Evolutionary conservation across 805 yeast genomes (phyloP), one percentile per base, ranked within the genome.

Genomic region (Cyberlindnera suaveolens): DNA sequence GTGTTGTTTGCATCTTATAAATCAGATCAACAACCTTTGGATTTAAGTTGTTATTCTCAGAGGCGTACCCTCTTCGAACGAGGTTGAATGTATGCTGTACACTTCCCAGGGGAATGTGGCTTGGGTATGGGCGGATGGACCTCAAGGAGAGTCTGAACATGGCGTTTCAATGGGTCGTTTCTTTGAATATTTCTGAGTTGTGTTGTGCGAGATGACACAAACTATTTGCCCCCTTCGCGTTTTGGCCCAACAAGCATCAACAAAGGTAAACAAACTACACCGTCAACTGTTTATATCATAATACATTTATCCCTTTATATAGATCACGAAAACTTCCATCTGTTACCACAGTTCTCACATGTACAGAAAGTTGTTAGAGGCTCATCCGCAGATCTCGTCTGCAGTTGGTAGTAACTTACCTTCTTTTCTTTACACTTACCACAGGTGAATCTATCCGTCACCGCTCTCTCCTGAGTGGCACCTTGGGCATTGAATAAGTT

Each of bases 361-460:
- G 96, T 90, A 71, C 99, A 93, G 63, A 93, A 93, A 1, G 99
- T 93, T 7, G 99, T 93, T 58, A 93, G 76, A 46, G 99, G 99
- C 67, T 93, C 99, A 78, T 93, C 99, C 16, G 99, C 99, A 45
- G 96, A 86, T 66, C 99, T 76, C 30, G 99, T 93, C 72, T 93
- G 99, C 83, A 93, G 77, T 69, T 93, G 99, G 66, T 90, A 91
- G 64, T 93, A 93, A 54, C 95, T 85, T 34, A 93, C 99, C 71
- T 88, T 89, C 74, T 90, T 89, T 63, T 89, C 91, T 67, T 91
- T 93, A 77, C 99, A 93, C 65, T 91, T 93, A 40, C 98, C 97
- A 67, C 99, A 93, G 2, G 95, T 84, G 64, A 93, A 93, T 64
- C 98, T 75, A 64, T 91, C 98, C 7, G 99, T 93, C 32, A 88